phyloP scores from a whole-genome alignment of 495 filamentous ascomycete species.

The Viridothelium virens region DNA sequence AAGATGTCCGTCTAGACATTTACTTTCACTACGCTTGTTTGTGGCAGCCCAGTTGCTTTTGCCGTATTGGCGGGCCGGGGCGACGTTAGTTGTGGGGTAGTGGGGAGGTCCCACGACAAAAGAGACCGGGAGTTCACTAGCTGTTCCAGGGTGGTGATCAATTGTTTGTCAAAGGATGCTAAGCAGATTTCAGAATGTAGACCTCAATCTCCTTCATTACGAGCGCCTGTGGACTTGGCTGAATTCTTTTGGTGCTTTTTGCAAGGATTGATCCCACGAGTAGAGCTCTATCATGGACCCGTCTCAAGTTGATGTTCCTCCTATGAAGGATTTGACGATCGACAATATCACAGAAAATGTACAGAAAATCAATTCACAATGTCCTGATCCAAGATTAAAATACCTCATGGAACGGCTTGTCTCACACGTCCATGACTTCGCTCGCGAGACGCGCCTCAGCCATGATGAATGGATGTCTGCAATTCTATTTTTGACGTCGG shows the following conservation, averaged over 20 bases:
- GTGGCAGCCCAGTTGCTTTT: background rate
- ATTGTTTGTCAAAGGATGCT: conserved; percentile 4
- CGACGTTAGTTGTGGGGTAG: background rate
- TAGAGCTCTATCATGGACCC: conserved; percentile 23
- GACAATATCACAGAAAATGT: conserved; percentile 42
- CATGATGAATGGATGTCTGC: conserved; percentile 38
- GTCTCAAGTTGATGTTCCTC: conserved; percentile 31
- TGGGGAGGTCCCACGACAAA: background rate
- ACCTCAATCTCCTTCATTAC: background rate
- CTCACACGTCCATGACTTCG: conserved; percentile 39
- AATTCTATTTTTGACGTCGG: conserved; percentile 36
- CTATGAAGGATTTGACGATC: conserved; percentile 38
- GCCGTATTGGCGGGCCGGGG: background rate
- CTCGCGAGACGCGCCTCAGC: conserved; percentile 36
- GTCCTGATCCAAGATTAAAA: conserved; percentile 32
- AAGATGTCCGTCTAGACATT: too few species aligned
- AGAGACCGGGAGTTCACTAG: background rate
- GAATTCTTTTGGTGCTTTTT: background rate
- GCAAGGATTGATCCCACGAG: background rate
- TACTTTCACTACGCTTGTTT: too few species aligned
- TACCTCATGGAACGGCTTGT: conserved; percentile 38
- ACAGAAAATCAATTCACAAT: conserved; percentile 35
- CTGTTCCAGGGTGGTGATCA: background rate
- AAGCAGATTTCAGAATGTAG: conserved; percentile 4
- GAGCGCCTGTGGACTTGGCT: background rate